Evolutionary conservation across 306 rosid genomes (phyloP).

Genomic region (Dalbergia oliveri): DNA sequence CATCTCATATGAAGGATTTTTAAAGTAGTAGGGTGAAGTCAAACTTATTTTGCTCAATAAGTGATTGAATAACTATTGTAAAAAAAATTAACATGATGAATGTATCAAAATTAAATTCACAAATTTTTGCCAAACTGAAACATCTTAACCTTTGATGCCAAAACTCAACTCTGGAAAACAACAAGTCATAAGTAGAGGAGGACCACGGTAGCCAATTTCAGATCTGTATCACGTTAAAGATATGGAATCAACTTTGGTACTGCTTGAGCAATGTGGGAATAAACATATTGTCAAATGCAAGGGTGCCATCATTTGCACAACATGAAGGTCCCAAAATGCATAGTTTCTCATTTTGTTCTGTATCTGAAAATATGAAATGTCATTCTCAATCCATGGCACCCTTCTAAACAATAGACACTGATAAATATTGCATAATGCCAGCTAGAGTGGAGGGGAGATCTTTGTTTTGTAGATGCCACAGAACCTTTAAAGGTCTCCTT

Average conservation of each 20-base stretch:
- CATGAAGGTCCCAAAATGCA: slow-evolving; percentile 27
- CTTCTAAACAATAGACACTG: neutral
- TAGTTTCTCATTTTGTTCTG: slow-evolving; percentile 31
- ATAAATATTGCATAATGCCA: neutral
- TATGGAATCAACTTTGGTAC: slow-evolving; percentile 23
- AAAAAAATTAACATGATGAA: too few species aligned
- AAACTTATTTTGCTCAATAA: too few species aligned
- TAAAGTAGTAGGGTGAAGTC: too few species aligned
- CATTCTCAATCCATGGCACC: slow-evolving; percentile 35
- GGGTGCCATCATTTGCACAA: neutral
- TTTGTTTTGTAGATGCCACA: slow-evolving; percentile 36
- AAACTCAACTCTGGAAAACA: slow-evolving; percentile 19
- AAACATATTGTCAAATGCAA: neutral
- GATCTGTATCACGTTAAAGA: neutral
- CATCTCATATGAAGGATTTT: too few species aligned
- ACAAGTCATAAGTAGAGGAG: neutral
- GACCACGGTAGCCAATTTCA: neutral
- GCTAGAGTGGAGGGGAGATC: neutral
- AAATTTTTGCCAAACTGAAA: neutral
- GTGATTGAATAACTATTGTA: too few species aligned
- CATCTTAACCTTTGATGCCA: slow-evolving; percentile 46
- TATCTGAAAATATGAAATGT: slow-evolving; percentile 22
- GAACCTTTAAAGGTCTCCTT: slow-evolving; percentile 17
- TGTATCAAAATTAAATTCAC: too few species aligned
- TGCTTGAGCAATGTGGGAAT: neutral